These are phyloP conservation scores for Solioccasus polychromus DNA, from an alignment of 768 basidiomycete species.

Conservation along the genomic window DNA sequence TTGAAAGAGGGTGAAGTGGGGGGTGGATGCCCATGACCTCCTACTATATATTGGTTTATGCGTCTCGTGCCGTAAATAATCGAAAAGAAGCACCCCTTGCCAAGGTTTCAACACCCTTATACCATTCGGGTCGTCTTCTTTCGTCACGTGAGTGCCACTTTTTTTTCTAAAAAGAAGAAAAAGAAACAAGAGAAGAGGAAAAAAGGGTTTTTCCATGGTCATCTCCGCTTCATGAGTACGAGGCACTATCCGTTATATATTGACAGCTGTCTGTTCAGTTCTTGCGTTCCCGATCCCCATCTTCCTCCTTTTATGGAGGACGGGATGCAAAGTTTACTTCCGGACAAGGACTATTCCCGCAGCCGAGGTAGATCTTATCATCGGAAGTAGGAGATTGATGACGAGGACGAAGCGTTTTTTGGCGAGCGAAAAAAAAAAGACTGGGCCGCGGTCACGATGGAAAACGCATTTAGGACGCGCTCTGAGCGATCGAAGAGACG, in stretches of 20 bases:
- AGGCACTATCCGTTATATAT: neutral
- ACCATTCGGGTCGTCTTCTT: conserved; percentile 52
- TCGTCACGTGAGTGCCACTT: conserved; percentile 51
- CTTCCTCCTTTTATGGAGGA: conserved; percentile 10
- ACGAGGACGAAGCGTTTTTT: conserved; percentile 56
- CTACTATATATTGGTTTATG: conserved; percentile 7
- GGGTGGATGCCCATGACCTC: no score
- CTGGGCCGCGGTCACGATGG: conserved; percentile 24
- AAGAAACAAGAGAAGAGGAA: no score
- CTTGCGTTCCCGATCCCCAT: conserved; percentile 16
- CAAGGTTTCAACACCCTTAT: conserved; percentile 15
- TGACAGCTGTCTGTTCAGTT: conserved; percentile 12
- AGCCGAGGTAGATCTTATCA: conserved; percentile 56
- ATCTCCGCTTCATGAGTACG: conserved; percentile 24
- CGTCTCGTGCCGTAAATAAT: conserved; percentile 7
- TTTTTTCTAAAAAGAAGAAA: conserved; percentile 3
- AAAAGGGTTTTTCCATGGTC: conserved; percentile 16
- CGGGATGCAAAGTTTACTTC: conserved; percentile 26
- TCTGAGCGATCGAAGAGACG: neutral
- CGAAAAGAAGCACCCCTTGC: conserved; percentile 2
- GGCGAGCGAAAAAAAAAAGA: conserved; percentile 42
- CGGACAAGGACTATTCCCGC: conserved; percentile 28
- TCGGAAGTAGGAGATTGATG: conserved; percentile 58
- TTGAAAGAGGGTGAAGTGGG: no score
- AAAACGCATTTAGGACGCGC: conserved; percentile 11